Evolutionary conservation across 352 stramenopile species (phyloP).

Genomic region (Proteromonas lacertae): DNA sequence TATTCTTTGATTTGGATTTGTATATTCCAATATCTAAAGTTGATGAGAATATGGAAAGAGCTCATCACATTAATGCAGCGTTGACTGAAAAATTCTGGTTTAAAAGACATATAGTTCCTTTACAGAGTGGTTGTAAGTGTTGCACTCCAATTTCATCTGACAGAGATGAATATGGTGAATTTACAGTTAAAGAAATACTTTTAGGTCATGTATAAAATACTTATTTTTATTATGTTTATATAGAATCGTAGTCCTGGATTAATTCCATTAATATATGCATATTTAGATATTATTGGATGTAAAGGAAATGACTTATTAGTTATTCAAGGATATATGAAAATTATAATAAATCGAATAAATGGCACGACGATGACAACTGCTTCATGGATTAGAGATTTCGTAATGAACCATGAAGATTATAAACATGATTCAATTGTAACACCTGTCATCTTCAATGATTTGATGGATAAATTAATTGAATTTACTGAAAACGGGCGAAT

Average conservation of each 20-base stretch:
- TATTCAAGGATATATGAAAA: conserved; percentile 20
- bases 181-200: neutral
- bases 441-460: conserved; percentile 43
- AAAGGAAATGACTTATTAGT: too few relatives aligned
- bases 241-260: conserved; percentile 76
- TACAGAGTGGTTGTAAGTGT: neutral
- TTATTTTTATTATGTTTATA: too few relatives aligned
- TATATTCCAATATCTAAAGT: conserved; percentile 91
- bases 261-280: conserved; percentile 74
- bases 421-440: conserved; percentile 52
- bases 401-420: conserved; percentile 69
- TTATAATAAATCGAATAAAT: conserved; percentile 64
- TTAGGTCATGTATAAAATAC: too few relatives aligned
- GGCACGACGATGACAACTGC: conserved; percentile 75
- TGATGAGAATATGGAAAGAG: conserved; percentile 85
- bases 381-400: conserved; percentile 79
- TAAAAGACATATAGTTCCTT: neutral
- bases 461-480: too few relatives aligned
- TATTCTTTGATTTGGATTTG: conserved; percentile 94
- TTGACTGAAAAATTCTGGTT: conserved; percentile 67
- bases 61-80: conserved; percentile 65
- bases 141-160: neutral
- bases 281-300: conserved; percentile 83
- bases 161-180: neutral
- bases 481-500: too few relatives aligned